Percentiles rank a stretch among this genome's conserved stretches.
phyloP scores from a whole-genome alignment of 768 basidiomycete genomes.

The Leccinum obscurum region DNA sequence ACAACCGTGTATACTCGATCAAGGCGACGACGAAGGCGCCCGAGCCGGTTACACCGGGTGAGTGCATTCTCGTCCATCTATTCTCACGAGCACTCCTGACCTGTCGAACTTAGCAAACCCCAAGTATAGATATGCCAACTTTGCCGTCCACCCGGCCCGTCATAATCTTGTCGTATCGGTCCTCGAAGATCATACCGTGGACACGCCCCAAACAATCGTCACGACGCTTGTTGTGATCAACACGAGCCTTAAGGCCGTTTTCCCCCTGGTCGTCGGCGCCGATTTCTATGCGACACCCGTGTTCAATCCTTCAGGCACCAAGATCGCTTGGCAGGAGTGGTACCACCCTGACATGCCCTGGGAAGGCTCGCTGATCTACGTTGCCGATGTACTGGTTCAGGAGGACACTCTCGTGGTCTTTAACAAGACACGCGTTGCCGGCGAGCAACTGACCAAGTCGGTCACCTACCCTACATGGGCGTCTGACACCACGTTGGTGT shows the following conservation, averaged over 20 bases:
- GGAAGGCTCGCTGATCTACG: constrained; percentile 58
- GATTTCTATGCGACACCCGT: constrained; percentile 70
- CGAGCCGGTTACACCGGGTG: constrained; percentile 62
- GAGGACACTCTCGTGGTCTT: constrained; percentile 34
- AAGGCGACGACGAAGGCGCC: constrained; percentile 30
- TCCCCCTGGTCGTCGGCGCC: constrained; percentile 52
- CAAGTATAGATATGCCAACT: constrained; percentile 60
- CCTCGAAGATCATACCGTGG: constrained; percentile 68
- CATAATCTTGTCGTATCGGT: constrained; percentile 58
- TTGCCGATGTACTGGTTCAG: constrained; percentile 44
- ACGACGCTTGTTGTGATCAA: constrained; percentile 62
- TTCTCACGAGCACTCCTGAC: not conserved
- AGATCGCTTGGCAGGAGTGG: constrained; percentile 70
- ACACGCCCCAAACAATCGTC: constrained; percentile 35
- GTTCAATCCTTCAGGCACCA: constrained; percentile 60
- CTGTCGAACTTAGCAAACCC: constrained; percentile 10
- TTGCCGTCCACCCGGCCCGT: constrained; percentile 55
- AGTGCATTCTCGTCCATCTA: constrained; percentile 6
- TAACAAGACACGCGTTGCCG: constrained; percentile 50
- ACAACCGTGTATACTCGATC: constrained; percentile 54
- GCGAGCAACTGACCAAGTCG: constrained; percentile 48
- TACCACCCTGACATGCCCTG: constrained; percentile 72
- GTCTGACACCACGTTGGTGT: constrained; percentile 54
- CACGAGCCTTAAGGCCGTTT: constrained; percentile 42
- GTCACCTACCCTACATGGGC: constrained; percentile 64